phyloP scores from a whole-genome alignment of 805 yeast species.

The Teunomyces funiuensis region DNA sequence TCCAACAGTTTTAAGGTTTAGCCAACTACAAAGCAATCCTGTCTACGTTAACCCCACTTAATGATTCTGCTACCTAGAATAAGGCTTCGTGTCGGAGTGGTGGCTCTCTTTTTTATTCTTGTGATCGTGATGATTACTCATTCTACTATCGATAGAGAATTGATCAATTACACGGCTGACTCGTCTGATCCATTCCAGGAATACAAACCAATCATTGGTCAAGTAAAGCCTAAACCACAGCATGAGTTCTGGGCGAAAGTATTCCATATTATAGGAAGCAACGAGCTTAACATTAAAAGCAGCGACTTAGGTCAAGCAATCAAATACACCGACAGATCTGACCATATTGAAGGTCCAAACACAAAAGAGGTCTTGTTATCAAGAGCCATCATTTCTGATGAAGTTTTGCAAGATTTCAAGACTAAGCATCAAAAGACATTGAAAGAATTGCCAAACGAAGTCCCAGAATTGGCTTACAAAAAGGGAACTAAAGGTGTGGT shows the following conservation, averaged over 20 bases:
- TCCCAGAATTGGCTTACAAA: constrained; percentile 18
- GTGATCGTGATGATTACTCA: neutral
- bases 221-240: constrained; percentile 10
- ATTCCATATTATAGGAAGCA: constrained; percentile 22
- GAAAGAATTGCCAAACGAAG: constrained; percentile 19
- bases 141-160: neutral
- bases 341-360: constrained; percentile 16
- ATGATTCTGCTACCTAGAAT: constrained; percentile 3
- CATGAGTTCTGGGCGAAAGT: constrained; percentile 30
- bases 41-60: neutral
- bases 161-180: neutral
- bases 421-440: constrained; percentile 21
- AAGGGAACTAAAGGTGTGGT: constrained; percentile 31
- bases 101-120: neutral
- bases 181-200: neutral
- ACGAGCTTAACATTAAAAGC: constrained; percentile 15
- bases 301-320: constrained; percentile 19
- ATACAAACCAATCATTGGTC: constrained; percentile 11
- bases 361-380: constrained; percentile 26
- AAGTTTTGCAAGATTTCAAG: constrained; percentile 21
- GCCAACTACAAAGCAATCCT: neutral
- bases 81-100: constrained; percentile 2
- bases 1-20: neutral
- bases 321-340: constrained; percentile 18
- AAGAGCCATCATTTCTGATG: constrained; percentile 25